These are phyloP conservation scores for Flaveria floridana DNA, from an alignment of 140 eudicot species.

Conservation along the genomic window DNA sequence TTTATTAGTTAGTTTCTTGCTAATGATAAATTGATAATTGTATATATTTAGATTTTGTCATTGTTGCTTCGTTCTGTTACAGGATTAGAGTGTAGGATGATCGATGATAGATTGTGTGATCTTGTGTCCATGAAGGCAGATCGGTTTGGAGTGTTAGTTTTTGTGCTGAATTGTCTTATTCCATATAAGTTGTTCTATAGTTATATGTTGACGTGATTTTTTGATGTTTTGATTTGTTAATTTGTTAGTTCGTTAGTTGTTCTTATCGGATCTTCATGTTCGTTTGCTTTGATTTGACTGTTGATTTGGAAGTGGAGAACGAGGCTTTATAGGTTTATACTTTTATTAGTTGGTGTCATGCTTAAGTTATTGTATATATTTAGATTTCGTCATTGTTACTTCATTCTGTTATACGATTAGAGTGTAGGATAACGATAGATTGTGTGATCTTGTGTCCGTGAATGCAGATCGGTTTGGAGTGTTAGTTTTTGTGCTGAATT, in stretches of 20 bases:
- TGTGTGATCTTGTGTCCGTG: constrained; percentile 18
- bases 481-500: constrained; percentile 3
- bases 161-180: constrained; percentile 15
- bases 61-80: neutral
- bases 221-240: neutral
- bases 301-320: constrained; percentile 4
- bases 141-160: constrained; percentile 4
- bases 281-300: neutral
- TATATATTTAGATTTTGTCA: neutral
- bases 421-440: neutral
- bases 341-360: neutral
- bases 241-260: too few species aligned
- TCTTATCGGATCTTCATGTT: neutral
- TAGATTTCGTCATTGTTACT: neutral
- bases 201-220: neutral
- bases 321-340: constrained; percentile 2
- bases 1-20: neutral
- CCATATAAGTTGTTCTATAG: too few species aligned
- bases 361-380: neutral
- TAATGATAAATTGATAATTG: neutral
- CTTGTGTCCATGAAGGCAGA: constrained; percentile 18
- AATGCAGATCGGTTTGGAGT: constrained; percentile 23
- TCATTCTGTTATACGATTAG: neutral
- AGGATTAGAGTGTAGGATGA: neutral
- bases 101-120: neutral